Conservation (phyloP, 768 basidiomycete species). For the Lentinula detonsa region DNA sequence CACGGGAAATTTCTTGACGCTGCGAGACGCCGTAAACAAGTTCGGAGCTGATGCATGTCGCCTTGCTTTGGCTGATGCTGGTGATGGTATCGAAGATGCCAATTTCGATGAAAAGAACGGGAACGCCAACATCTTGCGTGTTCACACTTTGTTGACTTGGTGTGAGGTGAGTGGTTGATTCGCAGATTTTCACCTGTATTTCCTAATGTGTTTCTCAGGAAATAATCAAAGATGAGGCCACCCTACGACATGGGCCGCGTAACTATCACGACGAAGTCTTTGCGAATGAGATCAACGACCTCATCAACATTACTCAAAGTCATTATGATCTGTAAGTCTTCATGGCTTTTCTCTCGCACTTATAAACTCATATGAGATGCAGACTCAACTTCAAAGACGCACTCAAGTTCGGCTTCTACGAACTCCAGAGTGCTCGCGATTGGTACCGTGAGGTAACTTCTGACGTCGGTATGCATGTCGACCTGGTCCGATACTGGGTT, state of each 20-base stretch:
- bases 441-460: slow-evolving; percentile 94
- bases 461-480: slow-evolving; percentile 87
- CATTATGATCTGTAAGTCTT: slow-evolving; percentile 74
- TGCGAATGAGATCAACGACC: slow-evolving; percentile 82
- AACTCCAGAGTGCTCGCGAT: slow-evolving; percentile 85
- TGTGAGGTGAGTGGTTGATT: slow-evolving; percentile 57
- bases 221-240: slow-evolving; percentile 63
- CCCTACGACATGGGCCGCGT: slow-evolving; percentile 67
- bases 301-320: slow-evolving; percentile 75
- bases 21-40: slow-evolving; percentile 84
- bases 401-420: slow-evolving; percentile 92
- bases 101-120: slow-evolving; percentile 99
- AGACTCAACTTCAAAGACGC: slow-evolving; percentile 97
- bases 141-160: slow-evolving; percentile 89
- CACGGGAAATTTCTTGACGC: slow-evolving; percentile 91
- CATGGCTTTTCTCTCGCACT: neutral
- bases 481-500: slow-evolving; percentile 84
- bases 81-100: slow-evolving; percentile 96
- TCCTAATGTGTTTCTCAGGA: slow-evolving; percentile 46
- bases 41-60: slow-evolving; percentile 96
- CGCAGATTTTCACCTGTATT: neutral
- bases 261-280: slow-evolving; percentile 88
- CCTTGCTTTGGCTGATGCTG: slow-evolving; percentile 90
- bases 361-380: slow-evolving; percentile 1
- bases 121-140: slow-evolving; percentile 90